Evolutionary conservation across 2,329 filamentous ascomycete genomes (phyloP), one percentile per base, ranked within the genome.

Genomic region (Lachnellula cervina): DNA sequence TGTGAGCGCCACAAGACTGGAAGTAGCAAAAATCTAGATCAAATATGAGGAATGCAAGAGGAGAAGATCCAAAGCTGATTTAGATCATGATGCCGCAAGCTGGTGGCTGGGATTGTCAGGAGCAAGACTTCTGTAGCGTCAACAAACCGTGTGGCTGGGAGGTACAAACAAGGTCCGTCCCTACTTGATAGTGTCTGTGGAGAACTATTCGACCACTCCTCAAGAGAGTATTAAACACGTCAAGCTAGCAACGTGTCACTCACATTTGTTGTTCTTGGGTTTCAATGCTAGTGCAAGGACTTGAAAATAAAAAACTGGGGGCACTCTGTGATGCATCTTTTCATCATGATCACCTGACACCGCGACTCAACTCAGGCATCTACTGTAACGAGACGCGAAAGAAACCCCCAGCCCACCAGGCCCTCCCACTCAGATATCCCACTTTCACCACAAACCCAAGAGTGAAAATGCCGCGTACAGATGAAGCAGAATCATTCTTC

Each of bases 401-500:
- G 42, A 44, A 32, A 32, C 28, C 28, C 28, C 21, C 21, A 21
- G 40, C 13, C n/a, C n/a, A n/a, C n/a, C n/a, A n/a, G n/a, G n/a
- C n/a, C n/a, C n/a, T n/a, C n/a, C n/a, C n/a, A n/a, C n/a, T n/a
- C n/a, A 16, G 42, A 17, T 44, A 19, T 19, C 13, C 21, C 32
- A 35, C 51, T 52, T 13, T 48, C 44, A 23, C 25, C 7, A 45
- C 21, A 44, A 52, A 13, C 17, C n/a, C 3, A 17, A 17, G 19
- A 40, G 17, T 21, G 3, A 51, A 23, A 51, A 62, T 90, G 87
- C 70, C 86, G 17, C 84, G 84, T 59, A 84, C 86, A 45, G 88
- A 91, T 63, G 88, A 92, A 72, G 87, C 87, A 13, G 78, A 79
- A 60, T 80, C 86, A 19, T 93, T 91, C 77, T 90, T 87, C 72